These are phyloP conservation scores for Pinus albicaulis DNA, from an alignment of 75 land plant species.

Conservation along the genomic window DNA sequence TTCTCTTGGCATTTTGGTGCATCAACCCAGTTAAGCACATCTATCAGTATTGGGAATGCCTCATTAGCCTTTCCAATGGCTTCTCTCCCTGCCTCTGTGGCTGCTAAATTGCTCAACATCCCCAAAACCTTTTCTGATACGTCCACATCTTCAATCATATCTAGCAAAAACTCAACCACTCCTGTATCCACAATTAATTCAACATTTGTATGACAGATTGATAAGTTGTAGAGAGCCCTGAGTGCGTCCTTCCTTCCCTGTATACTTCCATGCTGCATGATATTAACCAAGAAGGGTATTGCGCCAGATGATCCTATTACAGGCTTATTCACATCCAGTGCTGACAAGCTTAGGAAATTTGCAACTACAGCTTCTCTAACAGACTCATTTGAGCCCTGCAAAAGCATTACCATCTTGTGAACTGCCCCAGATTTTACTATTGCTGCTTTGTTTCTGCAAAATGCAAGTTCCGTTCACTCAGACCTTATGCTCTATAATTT, in stretches of 20 bases:
- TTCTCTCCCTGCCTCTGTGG: constrained; percentile 61
- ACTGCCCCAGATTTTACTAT: constrained; percentile 71
- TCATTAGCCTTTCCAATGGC: constrained; percentile 31
- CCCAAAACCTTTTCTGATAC: constrained; percentile 52
- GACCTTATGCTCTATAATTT: not conserved
- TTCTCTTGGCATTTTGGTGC: constrained; percentile 82
- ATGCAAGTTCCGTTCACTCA: not conserved
- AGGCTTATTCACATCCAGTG: constrained; percentile 70
- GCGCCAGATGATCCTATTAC: constrained; percentile 71
- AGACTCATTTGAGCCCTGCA: constrained; percentile 16
- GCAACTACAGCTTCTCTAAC: constrained; percentile 59
- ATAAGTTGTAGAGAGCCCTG: constrained; percentile 80
- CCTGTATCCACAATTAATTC: constrained; percentile 39
- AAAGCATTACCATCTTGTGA: constrained; percentile 66
- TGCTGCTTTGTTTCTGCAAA: constrained; percentile 79
- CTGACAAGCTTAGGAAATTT: constrained; percentile 69
- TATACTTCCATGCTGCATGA: constrained; percentile 12
- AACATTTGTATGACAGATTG: constrained; percentile 56
- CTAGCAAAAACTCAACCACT: constrained; percentile 31
- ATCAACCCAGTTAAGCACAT: constrained; percentile 68
- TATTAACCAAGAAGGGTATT: constrained; percentile 40
- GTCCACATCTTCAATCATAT: constrained; percentile 34
- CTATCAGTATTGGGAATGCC: constrained; percentile 49
- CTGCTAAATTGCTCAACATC: constrained; percentile 62
- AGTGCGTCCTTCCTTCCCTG: constrained; percentile 55